Evolutionary conservation across 2,329 filamentous ascomycete genomes (phyloP), one percentile per base, ranked within the genome.

Genomic region (Stemphylium lycopersici): DNA sequence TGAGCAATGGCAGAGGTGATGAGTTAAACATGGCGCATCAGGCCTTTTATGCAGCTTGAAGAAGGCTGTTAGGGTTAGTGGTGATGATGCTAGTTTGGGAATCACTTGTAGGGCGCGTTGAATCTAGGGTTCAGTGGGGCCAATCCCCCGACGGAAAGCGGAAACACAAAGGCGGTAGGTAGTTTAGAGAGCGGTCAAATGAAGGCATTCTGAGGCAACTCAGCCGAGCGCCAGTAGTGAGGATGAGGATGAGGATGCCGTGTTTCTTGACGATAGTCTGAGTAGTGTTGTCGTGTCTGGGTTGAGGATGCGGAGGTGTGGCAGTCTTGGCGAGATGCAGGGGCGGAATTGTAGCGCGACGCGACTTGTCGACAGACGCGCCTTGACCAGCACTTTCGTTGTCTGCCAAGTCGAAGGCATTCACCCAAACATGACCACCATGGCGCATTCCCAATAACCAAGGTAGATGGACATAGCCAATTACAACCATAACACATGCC

Each of bases 81-180:
- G 36, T 36, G n/a, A 43, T 15, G 32, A 13, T 18, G 41, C 41
- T 49, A 45, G 43, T 34, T 36, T 46, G 16, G 20, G 6, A 45
- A 49, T 63, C 59, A 61, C 24, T 22, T 18, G 52, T 58, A 68
- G 65, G 65, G 65, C 65, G 63, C 31, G 48, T 39, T 55, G 48
- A 54, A 57, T 59, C 36, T 46, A 33, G 22, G 41, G 41, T 16
- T 31, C 3, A 16, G 47, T 42, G 52, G 52, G 42, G 49, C 15
- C 26, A 31, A 16, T 16, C 34, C 24, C 39, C 46, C 57, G 56
- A 52, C 52, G 31, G 39, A 36, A 48, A 44, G 13, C 26, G 58
- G 22, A 24, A 24, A 24, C 22, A 24, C 33, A 37, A 46, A 36
- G 44, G 34, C 13, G 10, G 29, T 6, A 4, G 20, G 12, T 7